Percentiles rank a stretch among this genome's conserved stretches.
Evolutionary conservation across 2,329 filamentous ascomycete species (phyloP).

Genomic region (Colletotrichum horii): DNA sequence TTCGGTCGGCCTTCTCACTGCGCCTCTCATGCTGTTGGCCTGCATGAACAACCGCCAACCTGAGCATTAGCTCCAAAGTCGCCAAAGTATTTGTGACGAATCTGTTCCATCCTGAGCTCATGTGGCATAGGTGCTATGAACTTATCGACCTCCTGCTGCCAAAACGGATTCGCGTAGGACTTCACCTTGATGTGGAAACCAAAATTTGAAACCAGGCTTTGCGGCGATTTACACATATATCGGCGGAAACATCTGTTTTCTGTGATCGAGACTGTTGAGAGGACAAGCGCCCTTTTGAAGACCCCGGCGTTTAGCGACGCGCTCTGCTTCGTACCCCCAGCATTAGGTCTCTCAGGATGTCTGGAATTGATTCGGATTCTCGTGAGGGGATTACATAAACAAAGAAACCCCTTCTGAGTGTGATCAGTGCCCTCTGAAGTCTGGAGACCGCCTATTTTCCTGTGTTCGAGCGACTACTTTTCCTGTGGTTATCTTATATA

Average conservation of each 20-base stretch:
- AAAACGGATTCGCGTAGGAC: slow-evolving; percentile 24
- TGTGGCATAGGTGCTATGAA: slow-evolving; percentile 21
- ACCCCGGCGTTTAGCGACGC: not conserved
- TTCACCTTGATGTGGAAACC: slow-evolving; percentile 37
- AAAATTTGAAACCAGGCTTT: not conserved
- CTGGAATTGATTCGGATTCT: not conserved
- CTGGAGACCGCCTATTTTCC: not conserved
- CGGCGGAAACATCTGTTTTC: not conserved
- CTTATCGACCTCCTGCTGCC: slow-evolving; percentile 22
- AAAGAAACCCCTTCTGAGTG: not conserved
- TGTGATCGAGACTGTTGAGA: not conserved
- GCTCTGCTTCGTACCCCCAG: not conserved
- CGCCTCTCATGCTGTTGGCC: not conserved
- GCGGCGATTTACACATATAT: not conserved
- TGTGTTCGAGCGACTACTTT: not conserved
- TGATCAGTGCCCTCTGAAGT: not conserved
- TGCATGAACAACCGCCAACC: not conserved
- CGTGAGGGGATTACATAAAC: not conserved
- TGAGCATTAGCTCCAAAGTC: slow-evolving; percentile 8
- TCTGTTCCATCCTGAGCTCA: slow-evolving; percentile 25
- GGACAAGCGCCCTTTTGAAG: not conserved
- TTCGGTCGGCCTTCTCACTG: not conserved
- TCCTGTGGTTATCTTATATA: not conserved
- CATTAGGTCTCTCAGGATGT: not conserved
- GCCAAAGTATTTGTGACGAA: slow-evolving; percentile 23